Base-by-base conservation (phyloP, 2,329 filamentous ascomycete species). In the Calonectria honghensis region DNA sequence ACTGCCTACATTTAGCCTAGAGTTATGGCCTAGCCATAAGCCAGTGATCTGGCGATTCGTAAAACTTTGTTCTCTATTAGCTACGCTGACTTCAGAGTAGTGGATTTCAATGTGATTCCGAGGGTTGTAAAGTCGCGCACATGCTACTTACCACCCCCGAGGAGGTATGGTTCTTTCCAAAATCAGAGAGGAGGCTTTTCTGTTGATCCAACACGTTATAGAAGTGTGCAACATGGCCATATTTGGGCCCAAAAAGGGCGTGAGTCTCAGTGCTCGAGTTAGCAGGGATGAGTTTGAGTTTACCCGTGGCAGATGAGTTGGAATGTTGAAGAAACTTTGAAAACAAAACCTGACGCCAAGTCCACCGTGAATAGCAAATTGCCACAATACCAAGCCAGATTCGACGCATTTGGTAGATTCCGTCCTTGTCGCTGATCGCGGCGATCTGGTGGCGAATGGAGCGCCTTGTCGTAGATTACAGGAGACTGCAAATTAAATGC, bases 121-220 rank as follows among this genome's bases (percentile, higher is more conserved):
- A 32, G 20, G 10, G 4, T 24, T 20, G 14, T 11, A 2, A 48
- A 48, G 18, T 11, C 9, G 6, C 9, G 4, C 45, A 11, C n/a
- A 24, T 5, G 10, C 6, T n/a, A 24, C n/a, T 48, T 24, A 1
- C n/a, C 7, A 4, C 9, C 1, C 20, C 20, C 13, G 9, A 24
- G 4, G 14, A 20, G 6, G 5, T 20, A 20, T 14, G 18, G 24
- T 24, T 7, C n/a, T 24, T 24, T 24, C 2, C 10, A 6, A 20
- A 9, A 48, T 6, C 2, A 10, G 20, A 10, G 0, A 35, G 11
- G 32, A 35, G 10, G 11, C 11, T 35, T 35, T 35, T 9, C 9
- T 10, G 11, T 11, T 7, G 3, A n/a, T 1, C 7, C 9, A 3
- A n/a, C 16, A 6, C 20, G 1, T n/a, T 10, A n/a, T 48, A 1